A percentile compares a stretch with the other conserved stretches of the same genome.
These are phyloP conservation scores for Chlorophyllum brunneum DNA, from an alignment of 768 basidiomycete genomes.

Conservation along the genomic window DNA sequence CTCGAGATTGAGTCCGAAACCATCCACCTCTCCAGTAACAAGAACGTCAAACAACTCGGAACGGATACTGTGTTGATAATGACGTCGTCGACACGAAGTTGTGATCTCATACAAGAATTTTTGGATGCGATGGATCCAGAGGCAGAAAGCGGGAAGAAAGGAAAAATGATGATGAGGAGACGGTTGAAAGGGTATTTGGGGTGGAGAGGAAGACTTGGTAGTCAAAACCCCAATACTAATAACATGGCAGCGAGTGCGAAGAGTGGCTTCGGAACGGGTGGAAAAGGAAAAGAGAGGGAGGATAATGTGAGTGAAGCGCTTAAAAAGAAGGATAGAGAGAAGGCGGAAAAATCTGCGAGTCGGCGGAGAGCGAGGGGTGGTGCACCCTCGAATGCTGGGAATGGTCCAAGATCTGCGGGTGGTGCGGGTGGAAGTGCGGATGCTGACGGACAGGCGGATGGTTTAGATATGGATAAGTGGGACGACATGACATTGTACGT, in stretches of 20 bases:
- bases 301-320: slow-evolving; percentile 66
- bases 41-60: slow-evolving; percentile 39
- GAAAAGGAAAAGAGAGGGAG: slow-evolving; percentile 20
- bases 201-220: slow-evolving; percentile 65
- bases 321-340: slow-evolving; percentile 70
- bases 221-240: background rate
- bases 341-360: slow-evolving; percentile 53
- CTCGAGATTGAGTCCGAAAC: slow-evolving; percentile 90
- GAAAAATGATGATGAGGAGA: slow-evolving; percentile 73
- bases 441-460: slow-evolving; percentile 1
- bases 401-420: slow-evolving; percentile 16
- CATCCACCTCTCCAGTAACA: slow-evolving; percentile 43
- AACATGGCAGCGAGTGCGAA: background rate
- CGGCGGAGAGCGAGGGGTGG: slow-evolving; percentile 79
- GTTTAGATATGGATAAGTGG: slow-evolving; percentile 38
- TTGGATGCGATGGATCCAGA: slow-evolving; percentile 60
- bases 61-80: slow-evolving; percentile 83
- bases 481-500: slow-evolving; percentile 29
- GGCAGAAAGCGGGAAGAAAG: slow-evolving; percentile 58
- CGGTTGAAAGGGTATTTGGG: slow-evolving; percentile 71
- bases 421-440: slow-evolving; percentile 5
- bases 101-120: slow-evolving; percentile 74
- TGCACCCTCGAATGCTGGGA: slow-evolving; percentile 32
- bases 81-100: slow-evolving; percentile 77
- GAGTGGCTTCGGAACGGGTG: slow-evolving; percentile 19